Base-by-base conservation (phyloP, 441 rosid genomes). In the California macrophylla region DNA sequence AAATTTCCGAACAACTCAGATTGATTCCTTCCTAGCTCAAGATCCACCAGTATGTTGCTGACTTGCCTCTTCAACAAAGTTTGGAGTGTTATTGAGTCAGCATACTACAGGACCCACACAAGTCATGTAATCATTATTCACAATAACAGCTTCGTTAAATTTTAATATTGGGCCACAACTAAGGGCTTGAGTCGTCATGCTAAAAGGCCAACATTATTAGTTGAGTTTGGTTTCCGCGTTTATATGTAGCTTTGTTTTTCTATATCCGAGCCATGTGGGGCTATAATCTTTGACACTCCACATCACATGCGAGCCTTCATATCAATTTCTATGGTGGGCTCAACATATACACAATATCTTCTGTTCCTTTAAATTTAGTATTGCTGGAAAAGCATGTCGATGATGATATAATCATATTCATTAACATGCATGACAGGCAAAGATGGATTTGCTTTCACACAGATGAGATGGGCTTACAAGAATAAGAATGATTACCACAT, bases 21-120 rank as follows among this genome's bases (percentile, higher is more conserved):
- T 72, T 77, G 83, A 72, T 85, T 82, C 78, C 77, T 82, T 78
- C 84, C 87, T 61, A 88, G 72, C 72, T 93, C 95, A 86, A 91
- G 85, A 78, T 86, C 89, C 77, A 82, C 76, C 69, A 91, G 83
- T 63, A 82, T 75, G 65, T 71, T 78, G 70, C 76, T 80, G 65
- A 82, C 86, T 82, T 80, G 83, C 77, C 80, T 76, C 87, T 85
- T 82, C 54, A 79, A 32, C 32, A 69, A 61, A 79, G 64, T 67
- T 70, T 65, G 71, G 26, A 72, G 36, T 18, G 6, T 24, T 8
- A 8, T 7, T 61, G 69, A 70, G 45, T 68, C 69, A 72, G 50
- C 47, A 69, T 20, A 61, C 68, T 13, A 47, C 70, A 68, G 45
- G 45, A 29, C 24, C 50, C 15, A 67, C 60, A 21, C 42, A 28